Base-by-base conservation (phyloP, 208 protist genomes). In the Phytomonas sp. region DNA sequence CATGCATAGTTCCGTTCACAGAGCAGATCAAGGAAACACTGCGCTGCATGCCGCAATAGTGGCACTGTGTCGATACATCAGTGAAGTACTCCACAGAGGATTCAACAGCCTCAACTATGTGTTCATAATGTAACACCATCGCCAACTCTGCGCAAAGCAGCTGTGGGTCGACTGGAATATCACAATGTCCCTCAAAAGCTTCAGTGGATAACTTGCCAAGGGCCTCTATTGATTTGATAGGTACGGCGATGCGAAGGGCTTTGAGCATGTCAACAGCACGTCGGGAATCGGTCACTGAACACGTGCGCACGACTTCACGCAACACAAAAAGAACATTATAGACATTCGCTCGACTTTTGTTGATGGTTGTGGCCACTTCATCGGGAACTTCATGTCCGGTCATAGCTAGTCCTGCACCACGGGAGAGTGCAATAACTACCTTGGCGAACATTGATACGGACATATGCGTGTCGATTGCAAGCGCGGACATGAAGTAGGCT, bases 251-350 rank as follows among this genome's bases (percentile, higher is more conserved):
- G 4, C 81, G 79, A 61, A 94, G 78, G 4, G 88, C 87, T 68
- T 91, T 86, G 29, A 94, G 83, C 88, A 94, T 96, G 36, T 94
- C 88, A 34, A 77, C 77, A 23, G 88, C 84, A 32, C 88, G 77
- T 5, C 81, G 74, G 56, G 91, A 93, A 7, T 85, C 79, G 9
- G 88, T 92, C 68, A 84, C 72, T 63, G 88, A 89, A 69, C 88
- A 96, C 72, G 76, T 91, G 64, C 87, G 88, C n/a, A 94, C 88
- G 36, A 92, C 81, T 72, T 96, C 91, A 29, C 91, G 82, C 0
- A 96, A 78, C 53, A 83, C 72, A 72, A 92, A 96, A 60, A 96
- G 84, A 26, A 96, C 88, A 73, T 91, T 96, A 76, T 96, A 96
- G 37, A 96, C 91, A 68, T 77, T 94, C 37, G 83, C 87, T 67